A percentile compares a stretch with the other conserved stretches of the same genome.
phyloP scores from a whole-genome alignment of 1,284 basidiomycete genomes.

The Boletus semigastroideus region DNA sequence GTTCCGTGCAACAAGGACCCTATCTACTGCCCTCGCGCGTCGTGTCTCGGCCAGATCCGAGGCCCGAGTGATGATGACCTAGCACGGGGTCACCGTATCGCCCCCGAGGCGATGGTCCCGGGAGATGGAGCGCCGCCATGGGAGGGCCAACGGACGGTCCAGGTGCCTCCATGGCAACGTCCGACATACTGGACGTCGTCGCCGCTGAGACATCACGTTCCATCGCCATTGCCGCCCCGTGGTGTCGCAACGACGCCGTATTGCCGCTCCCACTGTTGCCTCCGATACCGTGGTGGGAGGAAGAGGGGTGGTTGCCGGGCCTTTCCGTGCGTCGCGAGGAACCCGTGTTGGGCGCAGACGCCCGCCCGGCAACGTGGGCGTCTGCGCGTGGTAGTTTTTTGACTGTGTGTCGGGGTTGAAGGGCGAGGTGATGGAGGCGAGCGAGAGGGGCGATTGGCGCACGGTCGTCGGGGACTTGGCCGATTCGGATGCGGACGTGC shows the following conservation, averaged over 20 bases:
- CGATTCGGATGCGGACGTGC: slow-evolving; percentile 26
- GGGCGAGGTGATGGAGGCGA: slow-evolving; percentile 34
- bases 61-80: slow-evolving; percentile 7
- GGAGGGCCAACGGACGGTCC: slow-evolving; percentile 19
- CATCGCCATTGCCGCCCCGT: slow-evolving; percentile 16
- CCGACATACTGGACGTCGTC: slow-evolving; percentile 15
- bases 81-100: slow-evolving; percentile 29
- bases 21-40: slow-evolving; percentile 29
- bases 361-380: slow-evolving; percentile 47
- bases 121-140: slow-evolving; percentile 28
- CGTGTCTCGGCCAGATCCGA: slow-evolving; percentile 25
- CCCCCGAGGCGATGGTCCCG: slow-evolving; percentile 28
- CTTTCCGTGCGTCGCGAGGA: slow-evolving; percentile 31
- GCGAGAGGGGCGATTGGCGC: slow-evolving; percentile 33
- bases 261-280: background rate
- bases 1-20: slow-evolving; percentile 27
- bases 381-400: slow-evolving; percentile 58
- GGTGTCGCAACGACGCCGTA: slow-evolving; percentile 22
- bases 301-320: slow-evolving; percentile 26
- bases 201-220: slow-evolving; percentile 23
- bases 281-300: no score
- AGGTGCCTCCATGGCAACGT: slow-evolving; percentile 35
- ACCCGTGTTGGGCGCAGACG: slow-evolving; percentile 44
- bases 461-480: slow-evolving; percentile 29
- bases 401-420: slow-evolving; percentile 38